phyloP scores from a whole-genome alignment of 805 yeast genomes.

The Schwanniomyces sp. region DNA sequence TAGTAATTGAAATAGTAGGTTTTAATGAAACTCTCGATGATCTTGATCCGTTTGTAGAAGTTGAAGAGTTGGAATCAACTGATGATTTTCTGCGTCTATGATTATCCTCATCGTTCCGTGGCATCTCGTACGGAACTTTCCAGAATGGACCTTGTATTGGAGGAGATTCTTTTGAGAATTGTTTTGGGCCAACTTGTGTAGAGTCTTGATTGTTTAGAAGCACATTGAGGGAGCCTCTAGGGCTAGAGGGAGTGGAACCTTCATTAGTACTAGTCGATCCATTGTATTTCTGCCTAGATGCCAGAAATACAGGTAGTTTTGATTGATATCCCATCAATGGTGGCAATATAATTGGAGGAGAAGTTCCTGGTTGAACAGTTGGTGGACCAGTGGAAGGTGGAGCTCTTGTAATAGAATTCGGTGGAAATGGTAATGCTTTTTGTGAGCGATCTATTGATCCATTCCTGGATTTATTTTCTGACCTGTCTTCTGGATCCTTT shows the following conservation, averaged over 20 bases:
- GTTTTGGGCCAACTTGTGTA: conserved; percentile 1
- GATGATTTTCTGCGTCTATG: conserved; percentile 45
- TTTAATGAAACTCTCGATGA: conserved; percentile 26
- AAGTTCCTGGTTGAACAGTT: conserved; percentile 6
- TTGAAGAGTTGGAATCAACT: conserved; percentile 50
- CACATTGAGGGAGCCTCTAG: conserved; percentile 10
- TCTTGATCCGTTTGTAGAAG: conserved; percentile 37
- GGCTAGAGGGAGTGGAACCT: conserved; percentile 16
- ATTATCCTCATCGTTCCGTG: conserved; percentile 18
- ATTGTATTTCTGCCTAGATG: conserved; percentile 7
- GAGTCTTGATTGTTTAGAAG: conserved; percentile 3
- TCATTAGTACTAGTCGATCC: conserved; percentile 6
- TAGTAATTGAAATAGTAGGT: conserved; percentile 19
- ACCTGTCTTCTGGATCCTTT: conserved; percentile 40
- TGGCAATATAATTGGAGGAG: conserved; percentile 29
- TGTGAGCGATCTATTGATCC: conserved; percentile 1
- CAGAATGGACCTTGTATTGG: conserved; percentile 51
- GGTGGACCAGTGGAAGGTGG: not conserved
- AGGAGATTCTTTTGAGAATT: conserved; percentile 15
- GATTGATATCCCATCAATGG: conserved; percentile 22
- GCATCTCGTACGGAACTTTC: conserved; percentile 64
- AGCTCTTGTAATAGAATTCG: not conserved
- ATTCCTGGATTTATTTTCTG: conserved; percentile 15
- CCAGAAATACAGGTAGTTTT: conserved; percentile 7
- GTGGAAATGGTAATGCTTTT: conserved; percentile 10